phyloP scores from a whole-genome alignment of 2,329 filamentous ascomycete genomes.

The Verticillium klebahnii region DNA sequence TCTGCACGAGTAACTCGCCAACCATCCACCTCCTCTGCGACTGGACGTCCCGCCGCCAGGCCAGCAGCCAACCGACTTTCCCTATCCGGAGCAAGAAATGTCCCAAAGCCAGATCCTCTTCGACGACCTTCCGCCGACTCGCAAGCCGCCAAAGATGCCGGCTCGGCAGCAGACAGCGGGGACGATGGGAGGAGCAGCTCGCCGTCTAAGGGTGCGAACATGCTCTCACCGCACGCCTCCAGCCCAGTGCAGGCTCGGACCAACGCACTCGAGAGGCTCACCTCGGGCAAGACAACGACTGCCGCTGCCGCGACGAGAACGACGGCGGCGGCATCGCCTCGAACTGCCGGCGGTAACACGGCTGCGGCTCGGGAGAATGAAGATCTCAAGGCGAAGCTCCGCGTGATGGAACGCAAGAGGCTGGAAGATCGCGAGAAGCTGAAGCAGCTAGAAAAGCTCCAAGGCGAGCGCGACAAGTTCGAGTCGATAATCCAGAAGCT shows the following conservation, averaged over 20 bases:
- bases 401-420: slow-evolving; percentile 82
- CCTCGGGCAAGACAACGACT: slow-evolving; percentile 22
- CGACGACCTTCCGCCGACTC: slow-evolving; percentile 44
- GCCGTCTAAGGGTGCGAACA: slow-evolving; percentile 47
- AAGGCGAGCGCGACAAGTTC: slow-evolving; percentile 72
- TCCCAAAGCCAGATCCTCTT: slow-evolving; percentile 31
- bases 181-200: slow-evolving; percentile 32
- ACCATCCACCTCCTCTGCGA: slow-evolving; percentile 37
- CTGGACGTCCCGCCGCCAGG: slow-evolving; percentile 23
- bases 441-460: slow-evolving; percentile 70
- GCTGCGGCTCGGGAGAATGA: slow-evolving; percentile 67
- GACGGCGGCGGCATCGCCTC: slow-evolving; percentile 19
- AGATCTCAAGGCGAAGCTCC: slow-evolving; percentile 82
- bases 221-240: slow-evolving; percentile 41
- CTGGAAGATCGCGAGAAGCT: slow-evolving; percentile 81
- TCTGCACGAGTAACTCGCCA: slow-evolving; percentile 37
- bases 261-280: slow-evolving; percentile 47
- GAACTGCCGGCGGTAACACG: slow-evolving; percentile 31
- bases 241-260: slow-evolving; percentile 48
- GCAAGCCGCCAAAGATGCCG: slow-evolving; percentile 35
- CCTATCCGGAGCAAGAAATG: slow-evolving; percentile 26
- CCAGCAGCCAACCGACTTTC: slow-evolving; percentile 37
- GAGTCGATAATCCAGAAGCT: slow-evolving; percentile 86
- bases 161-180: slow-evolving; percentile 26
- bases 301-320: slow-evolving; percentile 15